These are phyloP conservation scores for Cryptosporidium felis DNA, from an alignment of 169 alveolate species.

Conservation along the genomic window DNA sequence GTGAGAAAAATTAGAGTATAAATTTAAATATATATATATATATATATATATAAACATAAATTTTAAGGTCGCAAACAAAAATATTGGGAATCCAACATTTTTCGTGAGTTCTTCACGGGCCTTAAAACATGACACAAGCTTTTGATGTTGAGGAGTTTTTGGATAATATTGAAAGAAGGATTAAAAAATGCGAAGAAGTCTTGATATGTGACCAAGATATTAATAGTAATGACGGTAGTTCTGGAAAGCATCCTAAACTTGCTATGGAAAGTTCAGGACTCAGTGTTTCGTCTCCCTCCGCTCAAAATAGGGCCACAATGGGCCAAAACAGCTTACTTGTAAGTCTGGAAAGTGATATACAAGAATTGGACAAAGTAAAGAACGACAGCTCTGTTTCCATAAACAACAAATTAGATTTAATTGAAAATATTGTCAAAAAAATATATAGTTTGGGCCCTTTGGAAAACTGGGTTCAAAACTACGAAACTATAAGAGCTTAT, in stretches of 20 bases:
- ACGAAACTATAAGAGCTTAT: slow-evolving; percentile 57
- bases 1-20: no score
- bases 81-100: no score
- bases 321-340: slow-evolving; percentile 54
- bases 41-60: no score
- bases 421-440: slow-evolving; percentile 32
- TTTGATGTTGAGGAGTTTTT: slow-evolving; percentile 28
- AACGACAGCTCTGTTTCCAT: slow-evolving; percentile 1
- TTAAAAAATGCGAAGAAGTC: slow-evolving; percentile 26
- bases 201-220: background rate
- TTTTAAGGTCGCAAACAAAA: no score
- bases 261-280: background rate
- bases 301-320: slow-evolving; percentile 22
- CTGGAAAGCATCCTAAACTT: background rate
- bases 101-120: no score
- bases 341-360: slow-evolving; percentile 45
- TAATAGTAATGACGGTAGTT: background rate
- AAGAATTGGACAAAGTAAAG: background rate
- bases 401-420: slow-evolving; percentile 50
- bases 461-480: slow-evolving; percentile 40
- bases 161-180: slow-evolving; percentile 2
- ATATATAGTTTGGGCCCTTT: slow-evolving; percentile 62
- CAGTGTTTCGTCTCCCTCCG: background rate
- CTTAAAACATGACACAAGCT: background rate
- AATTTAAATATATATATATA: no score